A percentile compares a stretch with the other conserved stretches of the same genome.
Evolutionary conservation across 2,329 filamentous ascomycete genomes (phyloP).

Genomic region (Penicillium sp.): DNA sequence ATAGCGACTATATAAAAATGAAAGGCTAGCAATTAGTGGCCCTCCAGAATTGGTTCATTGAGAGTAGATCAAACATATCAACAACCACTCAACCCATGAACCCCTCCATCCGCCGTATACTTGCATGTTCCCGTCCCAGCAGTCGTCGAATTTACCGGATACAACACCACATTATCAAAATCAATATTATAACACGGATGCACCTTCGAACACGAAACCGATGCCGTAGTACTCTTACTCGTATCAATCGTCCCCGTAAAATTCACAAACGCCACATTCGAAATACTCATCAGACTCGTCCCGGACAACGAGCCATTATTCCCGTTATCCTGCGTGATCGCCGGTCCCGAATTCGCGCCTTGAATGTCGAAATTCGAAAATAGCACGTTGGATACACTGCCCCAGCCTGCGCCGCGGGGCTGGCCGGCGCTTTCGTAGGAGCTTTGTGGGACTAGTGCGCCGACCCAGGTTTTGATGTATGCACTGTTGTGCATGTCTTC

Average conservation of each 20-base stretch:
- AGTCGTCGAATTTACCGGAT: constrained; percentile 41
- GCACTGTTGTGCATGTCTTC: constrained; percentile 56
- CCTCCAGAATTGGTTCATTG: no score
- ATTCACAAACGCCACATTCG: constrained; percentile 58
- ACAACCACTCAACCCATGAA: constrained; percentile 43
- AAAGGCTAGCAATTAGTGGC: no score
- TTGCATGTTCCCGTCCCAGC: constrained; percentile 45
- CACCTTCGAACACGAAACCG: constrained; percentile 56
- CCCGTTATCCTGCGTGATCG: constrained; percentile 57
- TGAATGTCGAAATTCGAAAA: constrained; percentile 60
- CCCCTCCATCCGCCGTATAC: constrained; percentile 46
- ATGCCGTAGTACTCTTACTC: constrained; percentile 42
- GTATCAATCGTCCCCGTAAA: constrained; percentile 57
- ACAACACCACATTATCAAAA: constrained; percentile 51
- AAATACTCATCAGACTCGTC: constrained; percentile 59
- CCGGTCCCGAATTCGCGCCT: constrained; percentile 52
- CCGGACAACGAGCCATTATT: constrained; percentile 57
- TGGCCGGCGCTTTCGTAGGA: constrained; percentile 57
- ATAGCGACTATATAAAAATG: no score
- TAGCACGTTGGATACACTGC: constrained; percentile 57
- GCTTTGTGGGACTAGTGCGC: constrained; percentile 53
- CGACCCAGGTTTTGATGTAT: constrained; percentile 65
- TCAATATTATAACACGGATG: constrained; percentile 60
- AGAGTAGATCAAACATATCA: constrained; percentile 9
- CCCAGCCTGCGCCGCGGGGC: constrained; percentile 61